Percentiles rank a stretch among this genome's conserved stretches.
Evolutionary conservation across 1,284 basidiomycete genomes (phyloP).

Genomic region (Ganoderma multipileum): DNA sequence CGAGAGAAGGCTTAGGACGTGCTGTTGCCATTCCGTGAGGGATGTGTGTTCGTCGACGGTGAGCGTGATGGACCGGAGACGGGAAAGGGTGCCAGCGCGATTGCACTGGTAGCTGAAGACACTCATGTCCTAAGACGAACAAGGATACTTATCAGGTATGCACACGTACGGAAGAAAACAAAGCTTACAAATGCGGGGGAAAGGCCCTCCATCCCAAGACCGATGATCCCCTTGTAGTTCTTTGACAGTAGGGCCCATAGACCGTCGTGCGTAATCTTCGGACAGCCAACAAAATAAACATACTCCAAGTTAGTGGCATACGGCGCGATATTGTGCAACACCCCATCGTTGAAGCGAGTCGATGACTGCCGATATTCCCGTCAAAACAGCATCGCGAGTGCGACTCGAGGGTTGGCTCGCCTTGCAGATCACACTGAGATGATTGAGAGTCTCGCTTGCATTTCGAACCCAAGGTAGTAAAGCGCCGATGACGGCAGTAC

Average conservation of each 20-base stretch:
- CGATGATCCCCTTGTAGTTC: conserved; percentile 52
- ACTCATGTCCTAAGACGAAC: conserved; percentile 53
- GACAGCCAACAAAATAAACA: conserved; percentile 68
- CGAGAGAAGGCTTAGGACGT: conserved; percentile 53
- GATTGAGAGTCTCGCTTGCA: conserved; percentile 53
- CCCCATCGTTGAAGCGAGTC: conserved; percentile 58
- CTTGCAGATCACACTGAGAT: conserved; percentile 72
- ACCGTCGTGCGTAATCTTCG: conserved; percentile 69
- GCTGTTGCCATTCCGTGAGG: conserved; percentile 48
- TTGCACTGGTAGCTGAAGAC: conserved; percentile 51
- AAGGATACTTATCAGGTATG: neutral
- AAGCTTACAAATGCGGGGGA: conserved; percentile 63
- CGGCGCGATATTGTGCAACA: conserved; percentile 56
- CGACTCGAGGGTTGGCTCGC: conserved; percentile 43
- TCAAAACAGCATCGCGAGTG: conserved; percentile 4
- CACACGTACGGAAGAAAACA: no score
- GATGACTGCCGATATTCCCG: conserved; percentile 50
- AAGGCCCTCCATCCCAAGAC: conserved; percentile 68
- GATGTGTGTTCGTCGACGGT: conserved; percentile 49
- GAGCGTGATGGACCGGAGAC: conserved; percentile 64
- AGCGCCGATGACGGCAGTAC: conserved; percentile 53
- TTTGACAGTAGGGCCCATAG: conserved; percentile 54
- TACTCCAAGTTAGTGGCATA: conserved; percentile 56
- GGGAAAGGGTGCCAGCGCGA: conserved; percentile 44
- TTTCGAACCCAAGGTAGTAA: conserved; percentile 58